Evolutionary conservation across 2,329 filamentous ascomycete genomes (phyloP).

Genomic region (Emmonsia crescens): DNA sequence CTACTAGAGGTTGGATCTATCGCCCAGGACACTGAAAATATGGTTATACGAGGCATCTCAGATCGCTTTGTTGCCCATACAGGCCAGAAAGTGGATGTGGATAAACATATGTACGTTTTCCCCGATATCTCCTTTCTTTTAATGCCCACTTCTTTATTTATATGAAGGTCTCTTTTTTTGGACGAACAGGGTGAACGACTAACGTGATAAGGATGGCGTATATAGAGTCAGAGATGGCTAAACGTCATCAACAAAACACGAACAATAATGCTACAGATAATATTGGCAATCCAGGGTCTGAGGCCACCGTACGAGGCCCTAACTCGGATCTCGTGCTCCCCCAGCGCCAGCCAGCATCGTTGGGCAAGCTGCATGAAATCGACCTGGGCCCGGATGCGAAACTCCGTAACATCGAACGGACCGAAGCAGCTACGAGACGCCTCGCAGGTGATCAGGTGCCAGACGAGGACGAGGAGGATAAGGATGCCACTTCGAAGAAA

Average conservation of each 20-base stretch:
- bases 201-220: conserved; percentile 55
- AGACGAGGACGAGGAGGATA: conserved; percentile 17
- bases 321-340: conserved; percentile 17
- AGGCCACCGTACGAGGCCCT: conserved; percentile 2
- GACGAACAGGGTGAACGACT: conserved; percentile 26
- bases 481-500: conserved; percentile 19
- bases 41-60: conserved; percentile 31
- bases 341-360: conserved; percentile 39
- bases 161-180: conserved; percentile 7
- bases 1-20: conserved; percentile 19
- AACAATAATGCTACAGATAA: background rate
- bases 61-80: conserved; percentile 50
- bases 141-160: background rate
- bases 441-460: conserved; percentile 25
- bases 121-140: background rate
- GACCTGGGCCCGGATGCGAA: conserved; percentile 41
- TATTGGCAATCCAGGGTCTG: background rate
- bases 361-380: conserved; percentile 48
- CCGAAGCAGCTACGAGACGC: conserved; percentile 34
- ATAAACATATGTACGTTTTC: conserved; percentile 53
- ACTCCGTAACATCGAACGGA: conserved; percentile 34
- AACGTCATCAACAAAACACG: conserved; percentile 22
- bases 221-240: conserved; percentile 57
- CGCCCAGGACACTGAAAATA: conserved; percentile 24
- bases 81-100: conserved; percentile 46